Evolutionary conservation across 2,329 filamentous ascomycete genomes (phyloP), one percentile per base, ranked within the genome.

Genomic region (Aspergillus pseudotamarii): DNA sequence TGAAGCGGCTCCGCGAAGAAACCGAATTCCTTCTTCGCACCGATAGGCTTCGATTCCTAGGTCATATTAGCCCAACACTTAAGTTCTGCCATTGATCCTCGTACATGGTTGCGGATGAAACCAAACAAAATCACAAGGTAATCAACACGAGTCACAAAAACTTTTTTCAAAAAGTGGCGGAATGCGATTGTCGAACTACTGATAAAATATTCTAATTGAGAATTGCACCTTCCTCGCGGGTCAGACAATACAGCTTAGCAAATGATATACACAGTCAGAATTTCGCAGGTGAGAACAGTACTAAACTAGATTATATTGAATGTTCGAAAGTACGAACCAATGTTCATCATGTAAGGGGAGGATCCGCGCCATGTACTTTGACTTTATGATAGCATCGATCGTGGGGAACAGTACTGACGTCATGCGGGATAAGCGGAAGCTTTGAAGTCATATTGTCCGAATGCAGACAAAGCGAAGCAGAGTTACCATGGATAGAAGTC

Each of bases 1-100:
- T 91, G 82, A 98, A 97, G 73, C 88, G 89, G 76, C 91, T 89
- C n/a, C 75, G 75, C 57, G 59, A 59, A 43, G 64, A 57, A 32
- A 60, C 60, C 28, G 69, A 66, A 58, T 74, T 75, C 69, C 72
- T 74, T 69, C 75, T 74, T 38, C 79, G 76, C 64, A 79, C 73
- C 41, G 79, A 81, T 2, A 80, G 70, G 59, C 74, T 75, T 61
- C 79, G 79, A 65, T 81, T 79, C 80, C 80, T 82, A 61, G 36
- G 3, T 28, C 12, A 12, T 23, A 43, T 60, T 23, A 58, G 62
- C 53, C 23, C 16, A 21, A 26, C 4, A 10, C 53, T 11, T 11
- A 28, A 50, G 16, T 8, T 26, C 38, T 19, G 28, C 28, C 3
- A 21, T 54, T 23, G 16, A n/a, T 4, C 19, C 16, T 32, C 62